Evolutionary conservation across 1,284 basidiomycete genomes (phyloP).

Genomic region (Vanrija sp.): DNA sequence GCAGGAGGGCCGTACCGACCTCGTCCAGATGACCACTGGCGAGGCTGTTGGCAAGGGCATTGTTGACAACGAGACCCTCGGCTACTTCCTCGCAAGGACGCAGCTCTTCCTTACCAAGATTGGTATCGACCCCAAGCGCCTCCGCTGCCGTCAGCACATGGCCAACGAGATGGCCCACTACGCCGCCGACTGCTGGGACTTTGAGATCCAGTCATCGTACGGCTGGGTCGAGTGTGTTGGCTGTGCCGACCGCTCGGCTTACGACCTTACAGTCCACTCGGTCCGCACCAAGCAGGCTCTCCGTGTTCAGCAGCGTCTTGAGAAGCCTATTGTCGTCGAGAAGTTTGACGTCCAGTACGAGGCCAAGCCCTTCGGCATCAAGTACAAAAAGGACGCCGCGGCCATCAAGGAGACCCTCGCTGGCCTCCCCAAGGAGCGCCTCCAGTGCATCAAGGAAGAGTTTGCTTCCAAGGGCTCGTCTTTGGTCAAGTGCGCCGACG

Average conservation of each 20-base stretch:
- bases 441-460: constrained; percentile 68
- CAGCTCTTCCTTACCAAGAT: constrained; percentile 87
- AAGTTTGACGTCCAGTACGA: constrained; percentile 74
- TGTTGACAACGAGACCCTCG: constrained; percentile 95
- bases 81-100: constrained; percentile 94
- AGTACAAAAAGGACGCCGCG: constrained; percentile 80
- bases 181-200: constrained; percentile 98
- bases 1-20: constrained; percentile 65
- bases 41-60: constrained; percentile 80
- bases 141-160: constrained; percentile 98
- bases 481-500: constrained; percentile 55
- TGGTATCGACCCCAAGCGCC: constrained; percentile 77
- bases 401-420: constrained; percentile 67
- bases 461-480: constrained; percentile 53
- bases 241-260: constrained; percentile 97
- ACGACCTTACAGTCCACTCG: constrained; percentile 69
- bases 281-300: constrained; percentile 61
- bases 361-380: constrained; percentile 85
- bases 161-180: constrained; percentile 98
- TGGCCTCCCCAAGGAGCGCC: constrained; percentile 63
- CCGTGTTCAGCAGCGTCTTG: constrained; percentile 77
- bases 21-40: constrained; percentile 70
- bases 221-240: constrained; percentile 99
- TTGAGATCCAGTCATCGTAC: constrained; percentile 89
- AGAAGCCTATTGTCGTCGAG: constrained; percentile 72